Evolutionary conservation across 768 basidiomycete genomes (phyloP), one percentile per base, ranked within the genome.

Genomic region (Pilatotrama ljubarskyi): DNA sequence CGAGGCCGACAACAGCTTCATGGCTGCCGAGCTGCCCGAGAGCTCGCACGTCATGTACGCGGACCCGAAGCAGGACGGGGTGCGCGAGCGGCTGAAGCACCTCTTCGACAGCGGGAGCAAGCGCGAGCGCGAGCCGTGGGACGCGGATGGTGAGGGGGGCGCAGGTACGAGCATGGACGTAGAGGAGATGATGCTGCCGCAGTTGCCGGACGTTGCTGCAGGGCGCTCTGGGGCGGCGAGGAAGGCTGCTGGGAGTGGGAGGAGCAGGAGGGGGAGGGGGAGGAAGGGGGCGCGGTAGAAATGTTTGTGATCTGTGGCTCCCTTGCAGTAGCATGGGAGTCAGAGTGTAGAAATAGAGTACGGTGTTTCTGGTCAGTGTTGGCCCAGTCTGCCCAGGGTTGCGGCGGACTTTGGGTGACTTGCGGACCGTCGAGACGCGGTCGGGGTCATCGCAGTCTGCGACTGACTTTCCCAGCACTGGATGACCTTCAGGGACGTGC

Each of bases 31-130:
- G 6, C 25, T 46, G 1, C 26, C 36, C 17, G 51, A 26, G 62
- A 58, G 14, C 66, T 66, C 51, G 70, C 76, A 80, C 5, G 86
- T 90, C 9, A 78, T 76, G 58, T 91, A 90, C 62, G 86, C 87
- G 68, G 88, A 90, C 71, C 86, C 87, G 1, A 81, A 72, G 20
- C 84, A 88, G 73, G 70, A 74, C 40, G 82, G 81, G 48, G 86
- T 87, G 71, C 81, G 81, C 70, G 74, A 78, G 60, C 76, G 81
- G 68, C 67, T 90, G 64, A 78, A 87, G 80, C 77, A 72, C 54
- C 70, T 90, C 65, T 66, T 89, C 44, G 79, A 75, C 63, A 74
- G 65, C 7, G 67, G 35, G 10, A 49, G 35, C 41, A 42, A 36
- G 47, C 11, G 44, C 42, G 24, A 29, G 51, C 32, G 35, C 14